Evolutionary conservation across 331 rosid species (phyloP).

Genomic region (Saraca asoca): DNA sequence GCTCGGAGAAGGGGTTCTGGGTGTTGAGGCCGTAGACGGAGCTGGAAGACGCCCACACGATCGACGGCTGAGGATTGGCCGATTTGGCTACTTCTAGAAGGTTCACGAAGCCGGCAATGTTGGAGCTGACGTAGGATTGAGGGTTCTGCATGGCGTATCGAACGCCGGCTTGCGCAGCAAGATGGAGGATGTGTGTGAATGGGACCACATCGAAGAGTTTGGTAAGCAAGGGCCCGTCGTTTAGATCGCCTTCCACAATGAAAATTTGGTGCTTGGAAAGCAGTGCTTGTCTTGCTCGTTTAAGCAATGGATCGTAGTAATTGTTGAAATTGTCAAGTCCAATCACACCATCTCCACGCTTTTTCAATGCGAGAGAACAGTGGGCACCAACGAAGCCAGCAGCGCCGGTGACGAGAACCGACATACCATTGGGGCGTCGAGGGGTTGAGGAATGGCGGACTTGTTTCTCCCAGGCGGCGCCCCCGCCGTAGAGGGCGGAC

Average conservation of each 20-base stretch:
- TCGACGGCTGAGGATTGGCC: slow-evolving; percentile 84
- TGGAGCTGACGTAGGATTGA: slow-evolving; percentile 75
- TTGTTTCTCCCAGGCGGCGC: slow-evolving; percentile 80
- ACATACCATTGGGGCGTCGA: slow-evolving; percentile 66
- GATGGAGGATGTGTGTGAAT: slow-evolving; percentile 81
- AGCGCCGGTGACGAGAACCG: slow-evolving; percentile 83
- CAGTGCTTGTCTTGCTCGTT: slow-evolving; percentile 64
- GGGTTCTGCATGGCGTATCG: slow-evolving; percentile 98
- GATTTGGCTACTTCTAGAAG: slow-evolving; percentile 74
- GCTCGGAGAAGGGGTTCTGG: slow-evolving; percentile 75
- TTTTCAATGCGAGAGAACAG: slow-evolving; percentile 74
- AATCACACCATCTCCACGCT: slow-evolving; percentile 84
- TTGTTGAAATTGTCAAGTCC: slow-evolving; percentile 84
- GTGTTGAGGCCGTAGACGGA: slow-evolving; percentile 94
- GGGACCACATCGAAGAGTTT: slow-evolving; percentile 88
- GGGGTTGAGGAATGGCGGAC: slow-evolving; percentile 82
- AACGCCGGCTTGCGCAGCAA: slow-evolving; percentile 94
- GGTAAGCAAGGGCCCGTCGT: slow-evolving; percentile 62
- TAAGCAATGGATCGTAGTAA: slow-evolving; percentile 85
- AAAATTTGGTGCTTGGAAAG: slow-evolving; percentile 58
- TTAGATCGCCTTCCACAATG: slow-evolving; percentile 74
- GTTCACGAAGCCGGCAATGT: slow-evolving; percentile 92
- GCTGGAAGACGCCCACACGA: slow-evolving; percentile 94
- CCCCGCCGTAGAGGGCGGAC: slow-evolving; percentile 72
- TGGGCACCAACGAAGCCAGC: slow-evolving; percentile 89